Percentiles rank a stretch among this genome's conserved stretches.
Conservation (phyloP, 768 basidiomycete species). For the Lactarius evosmus region DNA sequence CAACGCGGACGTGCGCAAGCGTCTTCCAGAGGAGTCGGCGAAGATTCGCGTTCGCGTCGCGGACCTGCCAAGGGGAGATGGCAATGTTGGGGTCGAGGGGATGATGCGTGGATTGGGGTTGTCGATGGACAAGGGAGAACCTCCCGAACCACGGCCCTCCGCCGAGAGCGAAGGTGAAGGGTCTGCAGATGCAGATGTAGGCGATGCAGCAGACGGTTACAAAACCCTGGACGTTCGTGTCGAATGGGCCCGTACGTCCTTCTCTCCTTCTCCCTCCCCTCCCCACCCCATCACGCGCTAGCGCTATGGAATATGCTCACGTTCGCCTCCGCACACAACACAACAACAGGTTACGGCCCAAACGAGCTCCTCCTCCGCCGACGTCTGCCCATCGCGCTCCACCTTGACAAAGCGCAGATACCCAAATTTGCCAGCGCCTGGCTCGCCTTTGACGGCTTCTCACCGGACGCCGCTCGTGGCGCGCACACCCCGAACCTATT, state of each 20-base stretch:
- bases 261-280: not conserved
- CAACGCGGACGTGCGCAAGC: constrained; percentile 3
- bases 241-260: constrained; percentile 12
- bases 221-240: constrained; percentile 5
- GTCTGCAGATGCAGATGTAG: not conserved
- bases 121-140: not conserved
- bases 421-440: constrained; percentile 7
- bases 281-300: not conserved
- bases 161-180: not conserved
- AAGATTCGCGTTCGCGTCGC: constrained; percentile 11
- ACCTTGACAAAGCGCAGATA: not conserved
- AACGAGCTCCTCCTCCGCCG: not conserved
- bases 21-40: not conserved
- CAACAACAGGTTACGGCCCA: not conserved
- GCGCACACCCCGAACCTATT: constrained; percentile 12
- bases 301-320: not conserved
- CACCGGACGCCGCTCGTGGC: constrained; percentile 17
- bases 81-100: constrained; percentile 22
- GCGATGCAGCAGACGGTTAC: not conserved
- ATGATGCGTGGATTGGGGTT: constrained; percentile 17
- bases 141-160: not conserved
- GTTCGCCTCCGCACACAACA: not conserved
- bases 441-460: constrained; percentile 25
- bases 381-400: not conserved
- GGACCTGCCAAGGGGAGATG: constrained; percentile 9